Evolutionary conservation across 2,329 filamentous ascomycete species (phyloP).

Genomic region (Ceratocystis ficicola): DNA sequence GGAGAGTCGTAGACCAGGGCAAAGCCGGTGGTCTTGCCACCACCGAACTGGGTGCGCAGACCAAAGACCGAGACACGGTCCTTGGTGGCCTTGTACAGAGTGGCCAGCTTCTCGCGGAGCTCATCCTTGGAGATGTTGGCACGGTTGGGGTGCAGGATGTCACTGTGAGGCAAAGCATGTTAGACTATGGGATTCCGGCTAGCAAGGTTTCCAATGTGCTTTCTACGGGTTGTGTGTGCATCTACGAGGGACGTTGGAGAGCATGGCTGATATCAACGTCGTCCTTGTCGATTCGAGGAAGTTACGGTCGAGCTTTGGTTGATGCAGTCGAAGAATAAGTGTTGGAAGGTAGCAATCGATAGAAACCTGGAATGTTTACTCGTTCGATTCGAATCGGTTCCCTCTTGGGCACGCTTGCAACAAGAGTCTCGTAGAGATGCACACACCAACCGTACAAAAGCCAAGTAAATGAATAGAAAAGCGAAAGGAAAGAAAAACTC

Average conservation of each 20-base stretch:
- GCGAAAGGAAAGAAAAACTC: conserved; percentile 39
- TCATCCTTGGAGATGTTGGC: conserved; percentile 99
- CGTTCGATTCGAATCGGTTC: not conserved
- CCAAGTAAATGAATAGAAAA: not conserved
- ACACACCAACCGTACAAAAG: not conserved
- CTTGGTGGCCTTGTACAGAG: conserved; percentile 97
- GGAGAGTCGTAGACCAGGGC: conserved; percentile 96
- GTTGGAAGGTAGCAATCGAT: not conserved
- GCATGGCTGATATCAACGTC: not conserved
- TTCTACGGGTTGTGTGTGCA: not conserved
- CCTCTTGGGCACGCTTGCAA: not conserved
- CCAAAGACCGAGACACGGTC: conserved; percentile 97
- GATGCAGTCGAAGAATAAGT: not conserved
- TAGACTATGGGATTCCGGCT: conserved; percentile 21
- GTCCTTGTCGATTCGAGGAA: not conserved
- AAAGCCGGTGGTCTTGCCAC: conserved; percentile 98
- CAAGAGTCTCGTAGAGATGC: conserved; percentile 1
- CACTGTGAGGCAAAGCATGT: conserved; percentile 44
- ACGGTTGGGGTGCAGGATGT: conserved; percentile 97
- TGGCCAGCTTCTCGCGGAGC: conserved; percentile 85
- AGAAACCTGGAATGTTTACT: not conserved
- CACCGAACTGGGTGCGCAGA: conserved; percentile 97
- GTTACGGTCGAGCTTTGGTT: not conserved
- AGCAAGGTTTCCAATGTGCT: not conserved
- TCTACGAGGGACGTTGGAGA: not conserved